Evolutionary conservation across 2,329 filamentous ascomycete species (phyloP), one percentile per base, ranked within the genome.

Genomic region (Fusarium guadeloupense): DNA sequence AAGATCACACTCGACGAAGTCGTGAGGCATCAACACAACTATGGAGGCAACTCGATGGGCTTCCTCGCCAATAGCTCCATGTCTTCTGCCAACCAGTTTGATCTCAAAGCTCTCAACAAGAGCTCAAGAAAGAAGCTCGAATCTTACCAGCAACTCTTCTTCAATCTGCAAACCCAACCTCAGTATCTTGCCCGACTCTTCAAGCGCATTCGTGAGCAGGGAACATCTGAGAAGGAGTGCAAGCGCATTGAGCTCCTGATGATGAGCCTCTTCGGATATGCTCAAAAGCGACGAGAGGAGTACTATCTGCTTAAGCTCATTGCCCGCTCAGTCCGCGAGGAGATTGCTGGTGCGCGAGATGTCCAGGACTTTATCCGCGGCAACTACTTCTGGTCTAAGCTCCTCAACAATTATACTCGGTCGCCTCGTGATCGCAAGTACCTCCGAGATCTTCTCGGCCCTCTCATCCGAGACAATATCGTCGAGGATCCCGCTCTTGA

Each of bases 1-100:
- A 99, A 99, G 77, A 99, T 99, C 71, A 98, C 95, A 0, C 83
- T 99, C 5, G 95, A 99, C 72, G 96, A 99, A 77, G 95, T 99
- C 23, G 91, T 99, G 50, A 92, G 93, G 69, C 95, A 98, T 73
- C 95, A 99, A 72, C 94, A 90, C 79, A 96, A 97, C 74, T 97
- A 95, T 70, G 95, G 95, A 51, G 93, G 94, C 3, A 90, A 95
- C 70, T 89, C 93, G 19, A 90, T 93, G 62, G 91, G 87, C 56
- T 84, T 98, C 25, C 82, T 99, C 42, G 91, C 91, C 54, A 97
- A 95, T 77, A 90, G 87, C n/a, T 88, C 93, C 44, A 93, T 97
- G 59, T 86, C 89, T 2, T 96, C 92, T 3, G 88, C 90, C 58
- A 96, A 97, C 74, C 93, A 95, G 8, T 97, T 96, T 71, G 95